Conservation (phyloP, 352 stramenopile genomes). For the Elongisporangium undulatum region DNA sequence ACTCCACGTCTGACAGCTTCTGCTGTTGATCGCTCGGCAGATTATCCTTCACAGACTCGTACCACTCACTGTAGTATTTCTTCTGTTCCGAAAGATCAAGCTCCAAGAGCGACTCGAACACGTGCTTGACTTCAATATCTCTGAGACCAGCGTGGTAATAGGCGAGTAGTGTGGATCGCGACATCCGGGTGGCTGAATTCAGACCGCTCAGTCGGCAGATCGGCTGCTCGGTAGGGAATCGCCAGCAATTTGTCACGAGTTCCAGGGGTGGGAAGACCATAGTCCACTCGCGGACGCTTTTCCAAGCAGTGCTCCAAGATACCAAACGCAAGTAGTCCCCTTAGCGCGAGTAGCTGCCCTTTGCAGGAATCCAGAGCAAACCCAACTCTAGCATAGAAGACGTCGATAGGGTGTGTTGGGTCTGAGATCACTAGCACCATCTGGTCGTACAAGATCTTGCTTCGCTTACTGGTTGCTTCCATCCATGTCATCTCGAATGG, state of each 20-base stretch:
- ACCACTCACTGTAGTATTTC: constrained; percentile 71
- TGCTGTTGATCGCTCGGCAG: constrained; percentile 7
- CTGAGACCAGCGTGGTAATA: constrained; percentile 67
- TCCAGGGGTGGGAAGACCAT: constrained; percentile 32
- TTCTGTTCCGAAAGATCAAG: constrained; percentile 63
- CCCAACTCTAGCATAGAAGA: background rate
- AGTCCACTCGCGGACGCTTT: constrained; percentile 60
- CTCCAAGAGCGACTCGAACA: constrained; percentile 14
- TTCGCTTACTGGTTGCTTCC: constrained; percentile 8
- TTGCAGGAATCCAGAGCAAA: background rate
- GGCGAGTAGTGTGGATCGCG: constrained; percentile 58
- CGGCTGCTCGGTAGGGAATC: constrained; percentile 59
- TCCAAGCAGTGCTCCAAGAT: constrained; percentile 50
- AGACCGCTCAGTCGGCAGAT: constrained; percentile 46
- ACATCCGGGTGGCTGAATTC: constrained; percentile 78
- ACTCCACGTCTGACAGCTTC: constrained; percentile 29
- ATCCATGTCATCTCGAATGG: constrained; percentile 76
- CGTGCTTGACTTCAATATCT: constrained; percentile 39
- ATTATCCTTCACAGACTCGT: constrained; percentile 12
- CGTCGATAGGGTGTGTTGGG: background rate
- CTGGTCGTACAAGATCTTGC: background rate
- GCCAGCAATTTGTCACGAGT: constrained; percentile 58
- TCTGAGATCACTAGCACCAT: background rate
- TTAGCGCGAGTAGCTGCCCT: constrained; percentile 10
- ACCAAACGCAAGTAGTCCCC: constrained; percentile 49